Base-by-base conservation (phyloP, 2,329 filamentous ascomycete genomes). In the Penicillium sp. region DNA sequence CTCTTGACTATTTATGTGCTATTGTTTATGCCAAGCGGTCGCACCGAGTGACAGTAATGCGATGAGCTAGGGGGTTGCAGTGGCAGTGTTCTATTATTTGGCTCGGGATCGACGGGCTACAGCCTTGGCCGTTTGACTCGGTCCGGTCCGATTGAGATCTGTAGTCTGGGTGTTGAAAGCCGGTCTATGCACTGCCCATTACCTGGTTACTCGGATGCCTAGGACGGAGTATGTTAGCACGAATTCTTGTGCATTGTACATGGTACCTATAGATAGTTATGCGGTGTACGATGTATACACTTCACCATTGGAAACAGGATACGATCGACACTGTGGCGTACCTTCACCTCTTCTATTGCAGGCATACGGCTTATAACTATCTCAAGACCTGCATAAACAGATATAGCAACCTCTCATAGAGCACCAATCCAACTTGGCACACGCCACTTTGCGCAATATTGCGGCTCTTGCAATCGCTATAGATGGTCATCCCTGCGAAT, bases 81-180 rank as follows among this genome's bases (percentile, higher is more conserved):
- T 50, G 43, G 43, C 48, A 50, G 48, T 50, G 43, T 24, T 47
- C 2, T 28, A 22, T 34, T 45, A 31, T 49, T 19, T 33, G 28
- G n/a, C 40, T 50, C 32, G 49, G 39, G 49, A 43, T 48, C 45
- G 45, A 48, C 49, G 40, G 48, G 24, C 34, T 17, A 48, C 28
- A 37, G 31, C 13, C 43, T 42, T 47, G 31, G 48, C 26, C 17
- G 19, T 47, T 21, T 21, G 39, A 49, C 45, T 52, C 50, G 46
- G 41, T 49, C 41, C 46, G 37, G 46, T 52, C 45, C 50, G 41
- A 33, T 49, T 48, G 50, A 42, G 46, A 49, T 49, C 15, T 40
- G 29, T 38, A 28, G 15, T 15, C 33, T 33, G 12, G 13, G 22
- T 21, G 31, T 49, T 38, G 33, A 9, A 45, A 45, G 21, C 21